Evolutionary conservation across 768 basidiomycete species (phyloP).

Genomic region (Hygrophorus pudorinus): DNA sequence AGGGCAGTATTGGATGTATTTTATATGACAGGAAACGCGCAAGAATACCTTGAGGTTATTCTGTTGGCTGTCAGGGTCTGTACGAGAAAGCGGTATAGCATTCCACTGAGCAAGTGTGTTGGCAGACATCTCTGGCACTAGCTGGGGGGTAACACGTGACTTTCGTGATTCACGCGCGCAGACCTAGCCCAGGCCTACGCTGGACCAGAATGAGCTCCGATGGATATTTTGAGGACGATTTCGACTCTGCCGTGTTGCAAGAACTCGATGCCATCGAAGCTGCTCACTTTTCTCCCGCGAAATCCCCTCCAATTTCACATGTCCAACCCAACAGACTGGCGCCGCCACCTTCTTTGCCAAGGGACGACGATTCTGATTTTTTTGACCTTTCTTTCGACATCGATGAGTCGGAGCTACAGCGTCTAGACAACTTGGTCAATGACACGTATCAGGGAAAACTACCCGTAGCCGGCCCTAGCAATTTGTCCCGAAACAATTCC

Average conservation of each 20-base stretch:
- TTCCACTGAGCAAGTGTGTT: conserved; percentile 65
- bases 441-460: conserved; percentile 33
- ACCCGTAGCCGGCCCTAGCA: conserved; percentile 35
- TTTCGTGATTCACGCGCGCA: conserved; percentile 8
- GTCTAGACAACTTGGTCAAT: conserved; percentile 43
- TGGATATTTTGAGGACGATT: conserved; percentile 57
- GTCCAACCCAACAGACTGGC: conserved; percentile 4
- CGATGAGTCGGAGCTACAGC: conserved; percentile 42
- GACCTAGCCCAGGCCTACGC: neutral
- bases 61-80: conserved; percentile 11
- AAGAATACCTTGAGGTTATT: conserved; percentile 59
- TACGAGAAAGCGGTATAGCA: conserved; percentile 41
- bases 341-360: conserved; percentile 13
- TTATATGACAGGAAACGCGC: conserved; percentile 32
- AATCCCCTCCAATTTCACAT: conserved; percentile 11
- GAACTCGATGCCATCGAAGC: conserved; percentile 69
- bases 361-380: conserved; percentile 33
- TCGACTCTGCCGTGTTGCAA: conserved; percentile 48
- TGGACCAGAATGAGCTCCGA: conserved; percentile 57
- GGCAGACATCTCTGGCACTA: too few relatives aligned
- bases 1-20: conserved; percentile 46
- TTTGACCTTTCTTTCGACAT: conserved; percentile 49
- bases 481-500: conserved; percentile 20
- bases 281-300: conserved; percentile 25
- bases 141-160: too few relatives aligned